Evolutionary conservation across 139 green algal species (phyloP).

Genomic region (Chlamydomonas incerta): DNA sequence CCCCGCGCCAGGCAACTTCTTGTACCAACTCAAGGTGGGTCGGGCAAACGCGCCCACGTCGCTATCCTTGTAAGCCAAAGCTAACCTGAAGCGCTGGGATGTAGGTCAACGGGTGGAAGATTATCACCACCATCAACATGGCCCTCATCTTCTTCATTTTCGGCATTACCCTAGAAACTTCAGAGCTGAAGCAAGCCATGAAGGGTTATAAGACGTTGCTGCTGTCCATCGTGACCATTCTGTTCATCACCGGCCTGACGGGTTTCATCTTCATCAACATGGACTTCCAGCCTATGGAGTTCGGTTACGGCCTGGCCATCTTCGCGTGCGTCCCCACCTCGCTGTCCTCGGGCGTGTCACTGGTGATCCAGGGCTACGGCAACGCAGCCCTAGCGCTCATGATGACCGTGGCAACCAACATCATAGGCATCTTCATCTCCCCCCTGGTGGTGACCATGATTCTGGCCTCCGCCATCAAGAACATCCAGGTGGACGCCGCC

Average conservation of each 20-base stretch:
- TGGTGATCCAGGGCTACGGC: conserved; percentile 72
- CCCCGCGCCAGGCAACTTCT: conserved; percentile 22
- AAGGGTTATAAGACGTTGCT: conserved; percentile 60
- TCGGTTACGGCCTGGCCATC: conserved; percentile 81
- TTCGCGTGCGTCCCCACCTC: conserved; percentile 88
- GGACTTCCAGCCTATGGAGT: conserved; percentile 69
- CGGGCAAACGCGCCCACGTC: not conserved
- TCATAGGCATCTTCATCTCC: conserved; percentile 82
- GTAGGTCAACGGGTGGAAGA: conserved; percentile 61
- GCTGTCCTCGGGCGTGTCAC: conserved; percentile 78
- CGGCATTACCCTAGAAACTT: conserved; percentile 77
- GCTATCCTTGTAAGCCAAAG: not conserved
- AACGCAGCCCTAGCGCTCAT: conserved; percentile 86
- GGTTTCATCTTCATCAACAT: conserved; percentile 72
- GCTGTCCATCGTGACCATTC: conserved; percentile 71
- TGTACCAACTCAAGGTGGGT: conserved; percentile 38
- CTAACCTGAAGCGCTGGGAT: not conserved
- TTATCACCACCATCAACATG: conserved; percentile 71
- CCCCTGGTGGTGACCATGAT: conserved; percentile 73
- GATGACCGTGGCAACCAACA: conserved; percentile 84
- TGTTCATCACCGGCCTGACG: conserved; percentile 73
- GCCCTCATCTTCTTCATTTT: conserved; percentile 80
- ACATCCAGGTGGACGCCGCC: conserved; percentile 65
- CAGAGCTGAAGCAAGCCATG: conserved; percentile 70
- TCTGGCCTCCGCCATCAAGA: conserved; percentile 50